Conservation (phyloP, 257 asterid genomes). For the Solanum lignicaule region DNA sequence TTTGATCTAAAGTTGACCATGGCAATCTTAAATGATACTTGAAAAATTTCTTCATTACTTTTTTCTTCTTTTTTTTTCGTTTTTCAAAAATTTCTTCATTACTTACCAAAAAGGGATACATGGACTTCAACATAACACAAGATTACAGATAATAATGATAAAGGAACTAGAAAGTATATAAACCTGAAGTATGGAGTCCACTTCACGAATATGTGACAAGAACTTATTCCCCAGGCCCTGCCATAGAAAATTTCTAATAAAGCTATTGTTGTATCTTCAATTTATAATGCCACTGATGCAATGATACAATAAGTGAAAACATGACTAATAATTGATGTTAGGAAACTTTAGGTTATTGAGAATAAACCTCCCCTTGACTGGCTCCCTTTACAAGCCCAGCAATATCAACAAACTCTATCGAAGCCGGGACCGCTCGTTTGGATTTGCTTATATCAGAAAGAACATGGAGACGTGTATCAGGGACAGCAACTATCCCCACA, state of each 20-base stretch:
- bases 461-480: slow-evolving; percentile 76
- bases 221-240: slow-evolving; percentile 97
- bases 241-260: slow-evolving; percentile 6
- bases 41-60: background rate
- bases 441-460: slow-evolving; percentile 89
- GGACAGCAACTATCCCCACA: slow-evolving; percentile 93
- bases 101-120: background rate
- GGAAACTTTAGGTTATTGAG: background rate
- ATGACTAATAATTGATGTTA: background rate
- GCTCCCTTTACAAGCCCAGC: slow-evolving; percentile 99
- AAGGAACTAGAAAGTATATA: background rate
- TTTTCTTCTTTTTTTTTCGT: too few species aligned
- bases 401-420: slow-evolving; percentile 93
- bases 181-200: slow-evolving; percentile 97
- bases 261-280: background rate
- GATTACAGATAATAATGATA: background rate
- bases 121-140: background rate
- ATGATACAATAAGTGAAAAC: background rate
- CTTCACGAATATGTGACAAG: slow-evolving; percentile 95
- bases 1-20: background rate
- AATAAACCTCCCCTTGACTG: slow-evolving; percentile 92
- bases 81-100: background rate
- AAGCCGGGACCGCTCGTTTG: slow-evolving; percentile 71
- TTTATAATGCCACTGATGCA: background rate
- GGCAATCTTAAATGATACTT: background rate